Base-by-base conservation (phyloP, 345 rosid genomes). In the Hibiscus mutabilis region DNA sequence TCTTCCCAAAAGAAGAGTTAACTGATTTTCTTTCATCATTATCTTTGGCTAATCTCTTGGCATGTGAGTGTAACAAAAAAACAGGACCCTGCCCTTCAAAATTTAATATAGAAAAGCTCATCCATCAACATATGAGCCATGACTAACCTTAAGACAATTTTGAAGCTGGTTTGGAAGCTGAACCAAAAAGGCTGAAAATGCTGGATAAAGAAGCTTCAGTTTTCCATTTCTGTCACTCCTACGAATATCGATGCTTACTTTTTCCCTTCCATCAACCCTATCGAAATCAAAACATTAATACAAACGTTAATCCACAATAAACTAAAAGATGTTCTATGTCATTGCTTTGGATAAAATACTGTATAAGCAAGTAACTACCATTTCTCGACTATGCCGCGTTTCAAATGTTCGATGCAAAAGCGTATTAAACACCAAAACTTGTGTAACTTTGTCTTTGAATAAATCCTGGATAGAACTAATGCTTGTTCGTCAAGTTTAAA, bases 81-180 rank as follows among this genome's bases (percentile, higher is more conserved):
- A 27, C 64, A 2, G 22, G 57, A 57, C 25, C 40, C 11, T 3
- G 40, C 12, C 31, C 52, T 33, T 27, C 64, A 63, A 27, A 42
- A 62, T 51, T 29, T 19, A 40, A 25, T 29, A 61, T 5, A 24
- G 42, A 10, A 25, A 49, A 10, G 10, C 15, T 13, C 40, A 69
- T 16, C 49, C 33, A 58, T 16, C 14, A 60, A 61, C 49, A 19
- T 7, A 60, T 25, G 21, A 59, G 42, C 25, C 21, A 67, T 56
- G 77, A 40, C 73, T 35, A 18, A 90, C 93, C 96, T 88, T 80
- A 40, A 89, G 27, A 72, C 78, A 8, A 51, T 73, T 74, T 14
- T 72, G 76, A 74, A 93, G 82, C 79, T 83, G 89, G 75, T 76
- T 79, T 42, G 89, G 91, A 40, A 93, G 76, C 62, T 83, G 86